Base-by-base conservation (phyloP, 257 asterid species). In the Nicotiana knightiana region DNA sequence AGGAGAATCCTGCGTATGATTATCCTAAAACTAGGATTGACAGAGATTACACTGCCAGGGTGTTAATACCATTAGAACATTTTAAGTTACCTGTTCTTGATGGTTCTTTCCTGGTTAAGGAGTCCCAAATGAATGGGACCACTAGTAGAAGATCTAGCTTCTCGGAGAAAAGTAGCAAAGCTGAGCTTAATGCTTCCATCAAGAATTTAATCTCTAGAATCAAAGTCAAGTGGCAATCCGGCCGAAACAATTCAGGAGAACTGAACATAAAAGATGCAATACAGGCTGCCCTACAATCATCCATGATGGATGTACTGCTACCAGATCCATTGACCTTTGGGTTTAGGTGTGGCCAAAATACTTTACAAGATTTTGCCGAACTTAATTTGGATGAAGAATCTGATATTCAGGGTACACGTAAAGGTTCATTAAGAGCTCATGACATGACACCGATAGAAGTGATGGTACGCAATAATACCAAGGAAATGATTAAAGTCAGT, bases 251-350 rank as follows among this genome's bases (percentile, higher is more conserved):
- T 84, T 94, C 98, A 15, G 99, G 99, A 77, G 99, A 94, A 86
- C 83, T 96, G 82, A 91, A 96, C 85, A 94, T 93, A 87, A 94
- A 93, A 89, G 97, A 96, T 63, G 98, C 99, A 54, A 88, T 93
- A 85, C 97, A 93, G 85, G 86, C 94, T 82, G 99, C 97, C 26
- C 93, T 96, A 62, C 99, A 96, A 88, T 92, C 97, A 84, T 93
- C 99, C 63, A 92, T 96, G 84, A 92, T 94, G 99, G 98, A 94
- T 80, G 98, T 94, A 81, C 89, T 96, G 67, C 88, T 96, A 59
- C 99, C 99, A 5, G 99, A 96, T 84, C 99, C 98, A 6, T 93
- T 96, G 68, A 96, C 97, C 64, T 96, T 96, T 90, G 98, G 99
- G 80, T 96, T 93, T 90, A 89, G 97, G 88, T 96, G 94, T 71